Conservation (phyloP, 2,329 filamentous ascomycete genomes). For the Balansia obtecta region DNA sequence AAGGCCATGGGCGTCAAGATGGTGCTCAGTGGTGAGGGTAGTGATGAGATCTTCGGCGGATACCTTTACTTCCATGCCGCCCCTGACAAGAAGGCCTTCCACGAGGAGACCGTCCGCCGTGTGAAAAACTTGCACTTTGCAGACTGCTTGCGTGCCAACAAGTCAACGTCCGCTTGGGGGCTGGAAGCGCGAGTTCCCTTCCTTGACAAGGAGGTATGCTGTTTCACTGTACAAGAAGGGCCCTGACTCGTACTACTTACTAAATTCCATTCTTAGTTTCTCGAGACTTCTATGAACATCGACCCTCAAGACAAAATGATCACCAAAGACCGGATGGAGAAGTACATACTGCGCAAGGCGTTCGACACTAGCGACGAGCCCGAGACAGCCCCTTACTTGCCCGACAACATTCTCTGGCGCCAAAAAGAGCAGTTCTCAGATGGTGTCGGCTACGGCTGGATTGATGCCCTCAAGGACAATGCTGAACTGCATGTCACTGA, state of each 20-base stretch:
- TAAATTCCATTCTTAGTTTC: slow-evolving; percentile 45
- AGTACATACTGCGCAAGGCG: slow-evolving; percentile 95
- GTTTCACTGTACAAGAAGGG: too few species aligned
- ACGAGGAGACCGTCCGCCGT: slow-evolving; percentile 84
- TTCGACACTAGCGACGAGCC: slow-evolving; percentile 91
- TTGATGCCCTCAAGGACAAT: slow-evolving; percentile 90
- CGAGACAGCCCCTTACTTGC: slow-evolving; percentile 72
- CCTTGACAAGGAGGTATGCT: slow-evolving; percentile 71
- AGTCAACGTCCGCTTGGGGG: slow-evolving; percentile 96
- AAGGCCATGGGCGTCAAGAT: slow-evolving; percentile 99
- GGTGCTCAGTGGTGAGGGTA: slow-evolving; percentile 93
- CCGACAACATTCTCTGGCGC: slow-evolving; percentile 88
- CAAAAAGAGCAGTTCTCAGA: slow-evolving; percentile 99
- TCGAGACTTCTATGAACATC: slow-evolving; percentile 85
- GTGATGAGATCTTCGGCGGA: slow-evolving; percentile 95
- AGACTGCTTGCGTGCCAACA: slow-evolving; percentile 98
- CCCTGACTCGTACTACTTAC: background rate
- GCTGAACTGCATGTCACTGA: slow-evolving; percentile 84
- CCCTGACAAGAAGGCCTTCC: slow-evolving; percentile 83
- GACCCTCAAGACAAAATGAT: slow-evolving; percentile 96
- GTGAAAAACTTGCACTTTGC: slow-evolving; percentile 93
- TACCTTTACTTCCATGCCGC: slow-evolving; percentile 98
- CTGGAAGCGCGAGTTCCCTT: slow-evolving; percentile 96
- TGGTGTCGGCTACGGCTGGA: slow-evolving; percentile 98
- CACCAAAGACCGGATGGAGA: slow-evolving; percentile 78